phyloP scores from a whole-genome alignment of 768 basidiomycete genomes.

The Tremella yokohamensis region DNA sequence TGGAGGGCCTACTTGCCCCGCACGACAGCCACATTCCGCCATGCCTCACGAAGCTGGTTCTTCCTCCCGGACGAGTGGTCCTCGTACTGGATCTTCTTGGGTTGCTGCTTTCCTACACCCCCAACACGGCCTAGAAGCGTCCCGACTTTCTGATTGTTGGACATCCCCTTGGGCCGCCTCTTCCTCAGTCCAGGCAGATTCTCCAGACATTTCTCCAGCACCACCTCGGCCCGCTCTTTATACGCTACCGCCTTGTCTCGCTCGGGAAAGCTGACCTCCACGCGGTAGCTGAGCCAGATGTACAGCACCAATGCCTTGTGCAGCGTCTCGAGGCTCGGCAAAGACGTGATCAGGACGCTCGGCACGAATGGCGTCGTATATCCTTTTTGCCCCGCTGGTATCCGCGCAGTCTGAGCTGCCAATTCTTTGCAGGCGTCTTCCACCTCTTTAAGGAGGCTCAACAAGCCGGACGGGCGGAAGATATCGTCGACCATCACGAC shows the following conservation, averaged over 20 bases:
- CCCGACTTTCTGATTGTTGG: no score
- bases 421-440: slow-evolving; percentile 38
- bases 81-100: no score
- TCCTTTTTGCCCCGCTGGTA: slow-evolving; percentile 18
- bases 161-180: not conserved
- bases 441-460: slow-evolving; percentile 54
- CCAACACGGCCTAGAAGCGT: no score
- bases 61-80: no score
- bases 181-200: slow-evolving; percentile 36
- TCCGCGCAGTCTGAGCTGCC: slow-evolving; percentile 41
- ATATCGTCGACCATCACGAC: slow-evolving; percentile 54
- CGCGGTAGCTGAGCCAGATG: slow-evolving; percentile 76
- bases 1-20: no score
- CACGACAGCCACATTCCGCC: no score
- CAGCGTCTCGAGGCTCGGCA: slow-evolving; percentile 61
- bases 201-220: slow-evolving; percentile 60
- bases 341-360: slow-evolving; percentile 35
- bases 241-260: slow-evolving; percentile 56
- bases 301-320: slow-evolving; percentile 76
- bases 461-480: slow-evolving; percentile 52
- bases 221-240: slow-evolving; percentile 64
- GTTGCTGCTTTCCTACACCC: no score
- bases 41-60: no score
- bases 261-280: slow-evolving; percentile 65
- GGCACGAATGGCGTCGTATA: slow-evolving; percentile 12